Evolutionary conservation across 1,139 yeast genomes (phyloP), one percentile per base, ranked within the genome.

Genomic region (Hemisphaericaspora lyxosophila): DNA sequence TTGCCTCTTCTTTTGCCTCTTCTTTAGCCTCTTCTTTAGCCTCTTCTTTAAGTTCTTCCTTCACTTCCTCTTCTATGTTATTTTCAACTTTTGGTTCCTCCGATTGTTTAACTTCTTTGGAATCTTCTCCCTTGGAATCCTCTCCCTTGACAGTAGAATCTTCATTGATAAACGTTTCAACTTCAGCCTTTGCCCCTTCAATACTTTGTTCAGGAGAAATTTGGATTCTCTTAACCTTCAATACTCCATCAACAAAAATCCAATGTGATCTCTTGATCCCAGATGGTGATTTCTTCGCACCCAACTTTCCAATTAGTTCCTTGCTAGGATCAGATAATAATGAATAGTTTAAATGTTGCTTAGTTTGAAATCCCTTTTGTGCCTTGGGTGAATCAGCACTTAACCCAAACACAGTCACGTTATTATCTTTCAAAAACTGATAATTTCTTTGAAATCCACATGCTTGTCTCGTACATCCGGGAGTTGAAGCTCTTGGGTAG

Each of bases 381-480:
- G 95, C 75, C 42, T 75, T 75, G 26, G 86, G 82, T 11, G 78
- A 55, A 57, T 89, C 97, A 5, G 89, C 80, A 49, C 92, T 82
- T 34, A 85, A 60, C 0, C 94, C 94, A 46, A 73, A 74, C 1
- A 85, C 77, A 0, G 75, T 65, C 16, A 66, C 57, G 14, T 83
- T 78, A 36, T 74, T 68, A 17, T 67, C 60, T 31, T 67, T 61
- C 50, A 87, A 75, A 33, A 75, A 73, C 9, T 73, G 69, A 55
- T 67, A 81, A 50, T 78, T 78, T 49, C 78, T 82, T 52, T 92
- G 81, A 60, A 85, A 92, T 0, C 96, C 97, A 60, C 86, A 77
- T 2, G 89, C 97, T 64, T 92, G 98, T 53, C 89, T 76, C 1
- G 94, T 89, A 62, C 97, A 90, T 2, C 97, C 97, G 1, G 97